Evolutionary conservation across 495 filamentous ascomycete genomes (phyloP).

Genomic region (Jackrogersella minutella): DNA sequence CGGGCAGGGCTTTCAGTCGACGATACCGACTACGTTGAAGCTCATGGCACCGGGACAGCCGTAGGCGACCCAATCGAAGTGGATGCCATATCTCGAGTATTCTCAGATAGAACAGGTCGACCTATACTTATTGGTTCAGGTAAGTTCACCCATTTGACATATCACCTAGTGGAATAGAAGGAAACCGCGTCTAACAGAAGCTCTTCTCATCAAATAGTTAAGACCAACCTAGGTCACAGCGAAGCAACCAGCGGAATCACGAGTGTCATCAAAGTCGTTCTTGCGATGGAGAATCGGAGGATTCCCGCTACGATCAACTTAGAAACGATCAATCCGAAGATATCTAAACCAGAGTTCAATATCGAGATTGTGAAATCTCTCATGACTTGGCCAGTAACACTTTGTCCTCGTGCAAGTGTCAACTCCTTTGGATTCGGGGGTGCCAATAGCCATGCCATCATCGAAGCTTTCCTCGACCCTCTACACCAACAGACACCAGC

Average conservation of each 20-base stretch:
- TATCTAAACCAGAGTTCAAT: neutral
- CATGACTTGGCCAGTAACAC: neutral
- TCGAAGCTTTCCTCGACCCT: too few relatives aligned
- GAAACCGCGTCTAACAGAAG: too few relatives aligned
- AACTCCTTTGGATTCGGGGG: neutral
- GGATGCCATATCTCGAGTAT: neutral
- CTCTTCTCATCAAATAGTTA: too few relatives aligned
- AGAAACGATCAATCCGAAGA: neutral
- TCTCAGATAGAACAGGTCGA: neutral
- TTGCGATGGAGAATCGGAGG: neutral
- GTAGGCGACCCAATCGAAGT: neutral
- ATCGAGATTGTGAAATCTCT: neutral
- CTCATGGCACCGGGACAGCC: neutral
- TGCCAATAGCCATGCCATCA: slow-evolving; percentile 17
- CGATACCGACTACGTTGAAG: neutral
- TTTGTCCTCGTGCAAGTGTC: neutral
- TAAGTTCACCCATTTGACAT: too few relatives aligned
- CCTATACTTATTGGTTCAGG: neutral
- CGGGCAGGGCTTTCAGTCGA: neutral
- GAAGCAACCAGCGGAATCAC: neutral
- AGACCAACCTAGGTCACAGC: neutral
- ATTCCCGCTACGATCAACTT: neutral
- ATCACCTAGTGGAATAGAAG: too few relatives aligned
- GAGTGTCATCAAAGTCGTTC: neutral
- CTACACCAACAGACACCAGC: too few relatives aligned